A percentile compares a stretch with the other conserved stretches of the same genome.
These are phyloP conservation scores for Curvularia verruculosa DNA, from an alignment of 2,329 filamentous ascomycete genomes.

Conservation along the genomic window DNA sequence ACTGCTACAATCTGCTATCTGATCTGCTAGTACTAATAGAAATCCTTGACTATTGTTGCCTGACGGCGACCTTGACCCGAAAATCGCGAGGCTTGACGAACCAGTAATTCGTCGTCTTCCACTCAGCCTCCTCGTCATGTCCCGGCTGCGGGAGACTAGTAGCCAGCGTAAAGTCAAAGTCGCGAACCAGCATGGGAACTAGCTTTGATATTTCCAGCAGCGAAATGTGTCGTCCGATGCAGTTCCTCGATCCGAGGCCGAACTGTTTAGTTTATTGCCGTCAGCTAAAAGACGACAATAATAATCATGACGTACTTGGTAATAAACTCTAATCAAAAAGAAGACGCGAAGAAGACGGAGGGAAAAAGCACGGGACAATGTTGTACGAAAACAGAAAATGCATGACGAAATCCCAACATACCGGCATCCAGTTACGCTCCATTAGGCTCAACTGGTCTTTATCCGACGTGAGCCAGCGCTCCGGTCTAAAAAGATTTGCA, in stretches of 20 bases:
- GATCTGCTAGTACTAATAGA: neutral
- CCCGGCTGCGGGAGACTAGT: constrained; percentile 10
- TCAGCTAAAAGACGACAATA: too few relatives aligned
- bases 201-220: constrained; percentile 18
- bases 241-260: constrained; percentile 27
- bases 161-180: constrained; percentile 22
- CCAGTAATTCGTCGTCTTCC: constrained; percentile 21
- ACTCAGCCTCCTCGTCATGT: constrained; percentile 21
- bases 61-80: constrained; percentile 10
- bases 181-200: constrained; percentile 17
- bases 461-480: constrained; percentile 27
- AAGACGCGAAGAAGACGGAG: neutral
- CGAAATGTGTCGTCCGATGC: constrained; percentile 27
- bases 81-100: constrained; percentile 21
- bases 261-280: constrained; percentile 7
- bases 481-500: constrained; percentile 25
- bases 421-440: constrained; percentile 29
- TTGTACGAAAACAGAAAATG: neutral
- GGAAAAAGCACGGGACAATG: neutral
- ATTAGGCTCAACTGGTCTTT: constrained; percentile 22
- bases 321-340: too few relatives aligned
- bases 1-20: neutral
- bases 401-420: constrained; percentile 11
- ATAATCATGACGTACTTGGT: neutral
- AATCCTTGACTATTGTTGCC: constrained; percentile 2